Evolutionary conservation across 345 rosid species (phyloP), one percentile per base, ranked within the genome.

Genomic region (Eucalyptus marginata): DNA sequence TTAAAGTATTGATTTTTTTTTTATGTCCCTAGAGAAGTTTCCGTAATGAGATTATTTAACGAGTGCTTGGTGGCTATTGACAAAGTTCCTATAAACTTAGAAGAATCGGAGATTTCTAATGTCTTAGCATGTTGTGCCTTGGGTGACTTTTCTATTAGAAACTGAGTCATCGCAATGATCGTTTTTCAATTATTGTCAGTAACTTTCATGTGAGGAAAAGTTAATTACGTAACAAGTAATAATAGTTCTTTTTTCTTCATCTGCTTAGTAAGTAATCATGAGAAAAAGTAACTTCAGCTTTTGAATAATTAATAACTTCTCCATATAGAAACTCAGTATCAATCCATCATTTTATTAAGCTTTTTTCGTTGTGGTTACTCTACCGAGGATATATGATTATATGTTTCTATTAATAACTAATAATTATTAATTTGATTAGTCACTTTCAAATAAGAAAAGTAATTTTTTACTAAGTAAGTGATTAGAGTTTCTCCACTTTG

Each of bases 321-420:
- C 40, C 0, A 0, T 8, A 15, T 2, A 31, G 20, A 31, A 31
- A 66, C 16, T 66, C 36, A 1, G 20, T 31, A n/a, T 31, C 33
- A 15, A 66, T 66, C 33, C 79, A 66, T 31, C 79, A 31, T 8
- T 31, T n/a, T 8, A 15, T 66, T 31, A 31, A 66, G 43, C 43
- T 66, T 31, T 31, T 66, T 68, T 33, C 4, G 13, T 33, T 5
- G 24, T 68, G 80, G 24, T 17, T 71, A 71, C 24, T 17, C 25
- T 17, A 71, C 24, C 11, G 20, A 71, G 7, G 81, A 36, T 71
- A 33, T 18, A 5, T 9, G 13, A 71, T 68, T 71, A 33, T 17
- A 62, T 13, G 24, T 66, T 31, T 31, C 43, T 66, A 66, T 31
- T 31, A 33, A 33, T 31, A 68, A 31, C 40, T 68, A 31, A 17